A percentile compares a stretch with the other conserved stretches of the same genome.
Evolutionary conservation across 139 green algal species (phyloP).

Genomic region (Closterium sp.): DNA sequence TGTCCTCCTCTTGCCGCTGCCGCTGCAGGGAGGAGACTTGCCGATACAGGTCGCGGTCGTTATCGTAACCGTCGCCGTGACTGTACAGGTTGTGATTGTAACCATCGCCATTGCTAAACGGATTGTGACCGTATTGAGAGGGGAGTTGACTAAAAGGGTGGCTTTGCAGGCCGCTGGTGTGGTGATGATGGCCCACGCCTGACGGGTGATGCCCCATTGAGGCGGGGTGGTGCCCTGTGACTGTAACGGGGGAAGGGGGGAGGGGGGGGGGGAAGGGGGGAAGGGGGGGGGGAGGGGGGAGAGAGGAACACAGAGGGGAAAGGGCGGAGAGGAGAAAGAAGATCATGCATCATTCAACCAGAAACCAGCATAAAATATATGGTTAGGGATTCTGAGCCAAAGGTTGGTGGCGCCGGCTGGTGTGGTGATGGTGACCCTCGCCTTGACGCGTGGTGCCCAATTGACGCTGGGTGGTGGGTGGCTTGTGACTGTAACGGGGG

Average conservation of each 20-base stretch:
- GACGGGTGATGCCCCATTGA: not conserved
- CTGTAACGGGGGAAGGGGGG: not conserved
- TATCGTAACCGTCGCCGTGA: not conserved
- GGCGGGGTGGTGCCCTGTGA: not conserved
- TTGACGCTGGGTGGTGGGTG: no score
- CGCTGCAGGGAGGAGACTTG: not conserved
- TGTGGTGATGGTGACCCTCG: no score
- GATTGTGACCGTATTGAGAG: not conserved
- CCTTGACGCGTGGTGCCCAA: no score
- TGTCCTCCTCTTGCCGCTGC: not conserved
- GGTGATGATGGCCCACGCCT: not conserved
- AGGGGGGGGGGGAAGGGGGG: no score
- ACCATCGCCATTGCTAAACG: not conserved
- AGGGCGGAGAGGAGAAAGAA: no score
- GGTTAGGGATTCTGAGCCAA: no score
- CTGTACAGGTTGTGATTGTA: not conserved
- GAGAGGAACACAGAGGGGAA: no score
- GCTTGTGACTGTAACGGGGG: no score
- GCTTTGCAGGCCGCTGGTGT: not conserved
- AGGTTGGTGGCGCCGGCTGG: no score
- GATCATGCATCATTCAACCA: no score
- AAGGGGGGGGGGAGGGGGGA: no score
- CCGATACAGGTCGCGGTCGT: not conserved
- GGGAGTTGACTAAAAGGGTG: not conserved
- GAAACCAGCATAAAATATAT: no score